phyloP scores from a whole-genome alignment of 108 stramenopile species.

The Cylindrotheca closterium region DNA sequence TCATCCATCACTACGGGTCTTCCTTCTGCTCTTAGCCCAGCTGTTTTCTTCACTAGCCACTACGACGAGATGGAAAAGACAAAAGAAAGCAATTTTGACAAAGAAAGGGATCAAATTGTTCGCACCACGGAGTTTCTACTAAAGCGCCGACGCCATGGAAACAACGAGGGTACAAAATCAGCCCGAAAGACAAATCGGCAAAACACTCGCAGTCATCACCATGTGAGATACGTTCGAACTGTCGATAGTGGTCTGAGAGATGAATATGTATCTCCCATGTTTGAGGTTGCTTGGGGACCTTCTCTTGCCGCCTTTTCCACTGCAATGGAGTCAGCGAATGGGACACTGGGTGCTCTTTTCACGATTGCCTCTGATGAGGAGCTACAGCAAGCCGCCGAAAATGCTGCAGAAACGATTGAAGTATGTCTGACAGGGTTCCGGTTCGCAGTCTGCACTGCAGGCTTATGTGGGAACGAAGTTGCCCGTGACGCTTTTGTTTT shows the following conservation, averaged over 20 bases:
- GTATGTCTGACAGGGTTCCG: slow-evolving; percentile 87
- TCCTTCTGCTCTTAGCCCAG: slow-evolving; percentile 39
- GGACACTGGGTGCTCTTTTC: slow-evolving; percentile 66
- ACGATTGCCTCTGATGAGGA: slow-evolving; percentile 85
- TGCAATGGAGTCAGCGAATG: slow-evolving; percentile 88
- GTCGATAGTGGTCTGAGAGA: slow-evolving; percentile 78
- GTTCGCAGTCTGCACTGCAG: slow-evolving; percentile 84
- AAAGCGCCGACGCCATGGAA: slow-evolving; percentile 51
- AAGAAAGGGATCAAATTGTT: slow-evolving; percentile 95
- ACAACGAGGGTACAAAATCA: not conserved
- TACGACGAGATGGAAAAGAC: slow-evolving; percentile 78
- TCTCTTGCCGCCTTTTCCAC: slow-evolving; percentile 93
- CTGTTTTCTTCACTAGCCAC: slow-evolving; percentile 72
- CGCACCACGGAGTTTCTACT: slow-evolving; percentile 86
- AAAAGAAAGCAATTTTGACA: slow-evolving; percentile 78
- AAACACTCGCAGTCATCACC: slow-evolving; percentile 22
- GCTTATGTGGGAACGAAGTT: slow-evolving; percentile 76
- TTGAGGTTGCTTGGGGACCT: slow-evolving; percentile 97
- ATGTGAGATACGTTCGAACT: slow-evolving; percentile 60
- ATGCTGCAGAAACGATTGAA: slow-evolving; percentile 77
- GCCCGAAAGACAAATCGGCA: slow-evolving; percentile 28
- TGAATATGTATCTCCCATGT: slow-evolving; percentile 95
- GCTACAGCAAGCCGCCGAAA: slow-evolving; percentile 77
- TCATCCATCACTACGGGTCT: slow-evolving; percentile 22
- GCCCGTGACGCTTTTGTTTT: slow-evolving; percentile 91